Percentiles rank a stretch among this genome's conserved stretches.
phyloP scores from a whole-genome alignment of 2,329 filamentous ascomycete species.

The Penicillium nordicum region DNA sequence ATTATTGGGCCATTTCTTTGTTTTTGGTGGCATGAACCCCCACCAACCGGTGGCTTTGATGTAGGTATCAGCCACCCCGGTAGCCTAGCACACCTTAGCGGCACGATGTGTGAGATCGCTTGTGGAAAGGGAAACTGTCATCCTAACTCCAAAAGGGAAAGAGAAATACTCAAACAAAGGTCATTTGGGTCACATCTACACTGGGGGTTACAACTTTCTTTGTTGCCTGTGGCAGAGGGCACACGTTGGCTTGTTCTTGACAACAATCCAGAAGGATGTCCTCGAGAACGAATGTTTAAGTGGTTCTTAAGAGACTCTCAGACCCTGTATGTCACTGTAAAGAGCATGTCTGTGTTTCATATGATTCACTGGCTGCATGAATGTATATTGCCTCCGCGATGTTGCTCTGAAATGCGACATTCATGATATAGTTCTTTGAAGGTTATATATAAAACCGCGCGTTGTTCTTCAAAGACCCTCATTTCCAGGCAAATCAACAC shows the following conservation, averaged over 20 bases:
- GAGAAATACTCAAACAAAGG: background rate
- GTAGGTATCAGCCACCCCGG: background rate
- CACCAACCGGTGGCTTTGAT: background rate
- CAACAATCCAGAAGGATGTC: background rate
- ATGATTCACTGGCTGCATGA: conserved; percentile 1
- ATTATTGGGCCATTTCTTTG: background rate
- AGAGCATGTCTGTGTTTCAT: background rate
- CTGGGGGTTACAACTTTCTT: background rate
- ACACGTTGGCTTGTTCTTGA: background rate
- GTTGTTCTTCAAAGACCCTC: background rate
- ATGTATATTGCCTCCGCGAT: background rate
- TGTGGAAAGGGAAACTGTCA: background rate
- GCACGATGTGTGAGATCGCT: background rate
- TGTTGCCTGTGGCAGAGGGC: background rate
- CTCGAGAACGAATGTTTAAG: background rate
- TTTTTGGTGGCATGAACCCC: background rate
- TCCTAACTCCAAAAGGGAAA: background rate
- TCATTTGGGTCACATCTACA: background rate
- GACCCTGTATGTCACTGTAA: background rate
- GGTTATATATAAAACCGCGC: background rate
- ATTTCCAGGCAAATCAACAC: background rate
- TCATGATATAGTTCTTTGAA: background rate
- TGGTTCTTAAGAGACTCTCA: background rate
- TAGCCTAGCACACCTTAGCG: background rate
- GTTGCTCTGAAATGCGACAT: background rate